A percentile compares a stretch with the other conserved stretches of the same genome.
phyloP scores from a whole-genome alignment of 2,329 filamentous ascomycete genomes.

The Escovopsis sp. region DNA sequence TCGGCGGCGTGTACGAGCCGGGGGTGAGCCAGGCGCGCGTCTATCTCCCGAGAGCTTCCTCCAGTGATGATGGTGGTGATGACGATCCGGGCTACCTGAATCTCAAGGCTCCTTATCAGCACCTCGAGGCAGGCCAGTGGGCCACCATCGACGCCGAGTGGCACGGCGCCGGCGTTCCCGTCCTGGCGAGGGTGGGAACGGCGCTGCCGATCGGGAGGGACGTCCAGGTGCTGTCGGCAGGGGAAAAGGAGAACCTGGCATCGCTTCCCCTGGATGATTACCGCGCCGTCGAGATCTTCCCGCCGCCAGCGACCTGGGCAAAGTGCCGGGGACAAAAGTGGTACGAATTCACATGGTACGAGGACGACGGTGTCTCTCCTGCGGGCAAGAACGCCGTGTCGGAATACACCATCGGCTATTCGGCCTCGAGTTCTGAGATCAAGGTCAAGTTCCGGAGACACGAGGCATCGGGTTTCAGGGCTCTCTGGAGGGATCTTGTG shows the following conservation, averaged over 20 bases:
- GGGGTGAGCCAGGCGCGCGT: constrained; percentile 38
- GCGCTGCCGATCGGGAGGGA: constrained; percentile 24
- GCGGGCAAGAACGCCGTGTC: constrained; percentile 18
- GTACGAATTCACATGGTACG: constrained; percentile 20
- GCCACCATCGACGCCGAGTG: constrained; percentile 25
- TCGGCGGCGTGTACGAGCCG: constrained; percentile 53
- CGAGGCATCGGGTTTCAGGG: constrained; percentile 18
- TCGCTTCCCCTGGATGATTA: constrained; percentile 26
- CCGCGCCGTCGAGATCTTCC: constrained; percentile 29
- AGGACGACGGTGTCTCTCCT: constrained; percentile 23
- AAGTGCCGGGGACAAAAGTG: constrained; percentile 7
- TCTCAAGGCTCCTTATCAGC: constrained; percentile 44
- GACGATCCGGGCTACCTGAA: constrained; percentile 46
- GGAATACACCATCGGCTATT: constrained; percentile 17
- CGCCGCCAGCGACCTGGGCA: constrained; percentile 11
- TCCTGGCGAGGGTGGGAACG: constrained; percentile 24
- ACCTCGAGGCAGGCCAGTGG: constrained; percentile 32
- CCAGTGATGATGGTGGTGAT: constrained; percentile 3
- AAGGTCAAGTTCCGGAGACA: constrained; percentile 15
- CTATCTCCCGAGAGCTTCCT: constrained; percentile 47
- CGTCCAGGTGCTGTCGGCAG: constrained; percentile 21
- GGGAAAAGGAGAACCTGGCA: constrained; percentile 23
- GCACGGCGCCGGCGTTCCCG: constrained; percentile 26
- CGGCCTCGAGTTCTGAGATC: constrained; percentile 8
- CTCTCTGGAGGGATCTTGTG: constrained; percentile 19